Base-by-base conservation (phyloP, 352 stramenopile genomes). In the Pythium aphanidermatum region DNA sequence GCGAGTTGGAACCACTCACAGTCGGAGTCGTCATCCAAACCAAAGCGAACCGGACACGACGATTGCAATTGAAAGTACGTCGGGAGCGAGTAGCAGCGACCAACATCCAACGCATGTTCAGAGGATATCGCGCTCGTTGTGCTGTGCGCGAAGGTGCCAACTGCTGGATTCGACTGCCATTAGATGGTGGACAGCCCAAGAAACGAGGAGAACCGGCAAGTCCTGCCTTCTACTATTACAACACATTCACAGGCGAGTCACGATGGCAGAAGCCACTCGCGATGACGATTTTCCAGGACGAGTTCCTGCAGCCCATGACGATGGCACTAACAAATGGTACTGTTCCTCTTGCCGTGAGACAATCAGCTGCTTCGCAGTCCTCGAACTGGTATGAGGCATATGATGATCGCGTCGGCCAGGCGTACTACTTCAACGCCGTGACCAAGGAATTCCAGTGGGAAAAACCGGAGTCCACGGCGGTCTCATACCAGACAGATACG, bases 1-100 rank as follows among this genome's bases (percentile, higher is more conserved):
- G 88, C 6, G 64, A 96, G 32, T 67, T 97, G 3, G 75, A 93
- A 48, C 85, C 89, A n/a, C 56, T 96, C 32, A 93, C 86, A 2
- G 63, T 81, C 23, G 84, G 84, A 13, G 74, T 94, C 9, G 63
- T 88, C 4, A 57, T 66, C 30, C 89, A 96, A 45, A 90, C 89
- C 12, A 76, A 71, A 11, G 70, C 74, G 31, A 73, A 77, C 17
- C 74, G 86, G 10, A 70, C 66, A 0, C 68, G 69, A 17, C 59
- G 76, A 2, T 50, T 97, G 11, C 77, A 95, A 25, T 60, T 69
- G 8, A 76, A 83, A 34, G 81, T 97, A 23, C 72, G 81, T 5
- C 55, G 61, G 2, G 64, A 92, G 39, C 64, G 77, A 5, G 51
- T 62, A 6, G 86, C 70, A 0, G 81, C 83, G 3, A 86, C 51